Base-by-base conservation (phyloP, 2,329 filamentous ascomycete genomes). In the Exserohilum rostratum region DNA sequence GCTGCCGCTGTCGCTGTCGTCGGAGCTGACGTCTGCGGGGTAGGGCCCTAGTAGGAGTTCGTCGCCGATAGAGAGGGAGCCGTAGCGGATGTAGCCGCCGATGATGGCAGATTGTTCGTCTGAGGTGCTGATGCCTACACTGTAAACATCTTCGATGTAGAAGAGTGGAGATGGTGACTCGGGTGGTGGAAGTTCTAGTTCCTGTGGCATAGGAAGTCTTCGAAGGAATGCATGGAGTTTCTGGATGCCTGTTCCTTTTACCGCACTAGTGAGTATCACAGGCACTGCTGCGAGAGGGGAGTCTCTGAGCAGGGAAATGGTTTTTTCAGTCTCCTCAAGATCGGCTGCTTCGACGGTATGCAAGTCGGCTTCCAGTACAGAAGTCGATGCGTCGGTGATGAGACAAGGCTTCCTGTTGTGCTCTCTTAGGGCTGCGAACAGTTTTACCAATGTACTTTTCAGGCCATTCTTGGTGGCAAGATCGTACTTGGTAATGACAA, bases 401-500 rank as follows among this genome's bases (percentile, higher is more conserved):
- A 97, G 87, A 50, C 86, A 85, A 0, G 93, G 93, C 45, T 83
- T 85, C 54, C 90, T 85, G 3, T 90, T 89, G 22, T 85, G 84
- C 13, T 84, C 82, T 76, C 97, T 98, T 45, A 98, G 80, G 2
- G 85, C 83, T 0, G 91, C 89, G 29, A 98, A 79, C 2, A 96
- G 79, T 64, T 87, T 90, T 13, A 83, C 84, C 56, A 98, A 78
- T 0, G 86, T 91, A 46, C 84, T 84, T 51, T 87, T 85, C 7
- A 98, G 73, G 9, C 87, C 87, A 10, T 79, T 74, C 61, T 88
- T 92, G 12, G 88, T 93, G 13, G 92, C 91, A 38, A 96, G 75
- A 65, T 99, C 95, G 57, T 96, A 82, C 71, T 98, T 99, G 0
- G 95, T 98, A 54, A 99, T 89, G 20, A 93, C 83, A 10, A 99